Conservation (phyloP, 208 protist genomes). For the Trypanosoma mega region DNA sequence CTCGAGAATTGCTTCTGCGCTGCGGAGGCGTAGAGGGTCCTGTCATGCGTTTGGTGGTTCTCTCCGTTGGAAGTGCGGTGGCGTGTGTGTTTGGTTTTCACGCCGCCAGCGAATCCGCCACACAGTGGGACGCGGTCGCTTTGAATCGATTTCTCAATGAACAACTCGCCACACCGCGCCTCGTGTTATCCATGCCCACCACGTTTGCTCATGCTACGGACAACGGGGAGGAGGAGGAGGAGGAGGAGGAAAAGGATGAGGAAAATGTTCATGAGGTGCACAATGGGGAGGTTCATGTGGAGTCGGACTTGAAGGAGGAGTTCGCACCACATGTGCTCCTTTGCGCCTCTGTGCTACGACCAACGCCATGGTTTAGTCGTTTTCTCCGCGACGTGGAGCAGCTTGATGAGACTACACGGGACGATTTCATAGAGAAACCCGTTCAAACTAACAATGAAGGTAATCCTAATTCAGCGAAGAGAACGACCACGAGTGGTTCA, state of each 20-base stretch:
- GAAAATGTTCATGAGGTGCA: not conserved
- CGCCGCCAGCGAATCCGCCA: not conserved
- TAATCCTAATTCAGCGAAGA: not conserved
- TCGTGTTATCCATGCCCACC: constrained; percentile 5
- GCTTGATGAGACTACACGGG: constrained; percentile 15
- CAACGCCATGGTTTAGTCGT: constrained; percentile 22
- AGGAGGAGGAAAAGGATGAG: not conserved
- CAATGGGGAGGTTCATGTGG: not conserved
- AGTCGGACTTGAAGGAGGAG: not conserved
- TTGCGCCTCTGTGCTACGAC: constrained; percentile 11
- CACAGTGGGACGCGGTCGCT: constrained; percentile 3
- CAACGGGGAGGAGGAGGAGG: not conserved
- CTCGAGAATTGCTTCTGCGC: constrained; percentile 15
- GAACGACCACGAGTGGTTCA: too few species aligned
- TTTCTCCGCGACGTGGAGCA: constrained; percentile 21
- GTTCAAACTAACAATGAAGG: not conserved
- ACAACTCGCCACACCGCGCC: not conserved
- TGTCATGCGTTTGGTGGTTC: constrained; percentile 38
- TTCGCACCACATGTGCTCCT: constrained; percentile 21
- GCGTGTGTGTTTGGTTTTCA: constrained; percentile 42
- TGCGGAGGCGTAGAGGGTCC: constrained; percentile 8
- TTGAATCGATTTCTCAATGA: constrained; percentile 16
- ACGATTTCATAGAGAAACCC: not conserved
- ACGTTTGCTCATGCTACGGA: not conserved
- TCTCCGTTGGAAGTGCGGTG: constrained; percentile 50